Percentiles rank a stretch among this genome's conserved stretches.
phyloP scores from a whole-genome alignment of 139 green algal genomes.

The Choricystis sp. region DNA sequence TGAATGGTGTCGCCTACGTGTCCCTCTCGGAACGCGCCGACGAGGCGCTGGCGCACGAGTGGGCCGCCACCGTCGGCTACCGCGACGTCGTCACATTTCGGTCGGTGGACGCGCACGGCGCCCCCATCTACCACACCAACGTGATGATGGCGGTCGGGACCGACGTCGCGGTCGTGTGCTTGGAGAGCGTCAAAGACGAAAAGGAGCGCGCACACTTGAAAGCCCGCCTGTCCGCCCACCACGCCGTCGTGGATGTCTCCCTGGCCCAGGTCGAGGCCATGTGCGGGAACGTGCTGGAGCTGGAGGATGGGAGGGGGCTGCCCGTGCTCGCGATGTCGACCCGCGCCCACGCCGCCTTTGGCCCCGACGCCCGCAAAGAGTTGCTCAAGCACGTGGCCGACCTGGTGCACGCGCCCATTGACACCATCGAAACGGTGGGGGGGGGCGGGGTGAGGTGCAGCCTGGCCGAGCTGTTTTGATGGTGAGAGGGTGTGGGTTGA shows the following conservation, averaged over 20 bases:
- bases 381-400: constrained; percentile 53
- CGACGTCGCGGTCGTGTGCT: constrained; percentile 76
- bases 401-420: constrained; percentile 70
- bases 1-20: constrained; percentile 80
- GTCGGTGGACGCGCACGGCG: constrained; percentile 27
- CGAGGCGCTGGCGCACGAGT: constrained; percentile 35
- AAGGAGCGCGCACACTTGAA: constrained; percentile 51
- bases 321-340: constrained; percentile 76
- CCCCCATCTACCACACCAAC: constrained; percentile 90
- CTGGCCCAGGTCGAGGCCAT: constrained; percentile 68
- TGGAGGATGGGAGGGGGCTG: constrained; percentile 59
- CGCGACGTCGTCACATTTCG: constrained; percentile 31
- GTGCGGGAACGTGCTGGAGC: constrained; percentile 86
- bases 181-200: constrained; percentile 51
- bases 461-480: constrained; percentile 75
- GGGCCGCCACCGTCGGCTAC: constrained; percentile 19
- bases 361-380: constrained; percentile 38
- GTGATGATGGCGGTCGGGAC: constrained; percentile 91
- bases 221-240: constrained; percentile 25
- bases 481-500: not conserved
- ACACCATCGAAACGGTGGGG: constrained; percentile 81
- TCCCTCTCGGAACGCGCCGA: constrained; percentile 66
- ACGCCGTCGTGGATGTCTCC: constrained; percentile 72
- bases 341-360: constrained; percentile 75
- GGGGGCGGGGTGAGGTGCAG: constrained; percentile 83